These are phyloP conservation scores for Zymoseptoria crescenta DNA, from an alignment of 2,329 filamentous ascomycete genomes.

Conservation along the genomic window DNA sequence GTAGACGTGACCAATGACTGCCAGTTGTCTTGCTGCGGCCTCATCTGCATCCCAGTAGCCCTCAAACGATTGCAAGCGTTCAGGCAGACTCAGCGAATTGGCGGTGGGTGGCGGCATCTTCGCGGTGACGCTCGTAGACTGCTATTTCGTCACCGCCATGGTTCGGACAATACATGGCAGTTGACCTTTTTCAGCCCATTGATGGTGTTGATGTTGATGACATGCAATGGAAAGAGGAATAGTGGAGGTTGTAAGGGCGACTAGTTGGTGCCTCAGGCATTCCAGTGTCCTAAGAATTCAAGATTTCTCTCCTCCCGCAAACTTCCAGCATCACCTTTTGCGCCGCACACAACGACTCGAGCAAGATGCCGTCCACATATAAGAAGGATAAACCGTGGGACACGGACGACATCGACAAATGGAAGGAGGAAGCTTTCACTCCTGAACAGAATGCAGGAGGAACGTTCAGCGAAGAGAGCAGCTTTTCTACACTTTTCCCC, in stretches of 20 bases:
- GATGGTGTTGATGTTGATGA: no score
- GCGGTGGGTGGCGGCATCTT: not conserved
- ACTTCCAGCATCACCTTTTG: not conserved
- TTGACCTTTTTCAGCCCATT: no score
- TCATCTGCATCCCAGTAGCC: slow-evolving; percentile 20
- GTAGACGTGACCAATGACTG: slow-evolving; percentile 26
- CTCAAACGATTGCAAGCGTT: not conserved
- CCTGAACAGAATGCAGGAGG: slow-evolving; percentile 78
- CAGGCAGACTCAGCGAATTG: not conserved
- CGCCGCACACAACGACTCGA: not conserved
- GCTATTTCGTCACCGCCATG: not conserved
- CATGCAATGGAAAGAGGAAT: no score
- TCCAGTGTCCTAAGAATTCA: not conserved
- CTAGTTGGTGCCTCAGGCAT: not conserved
- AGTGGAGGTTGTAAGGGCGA: no score
- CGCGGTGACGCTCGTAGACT: not conserved
- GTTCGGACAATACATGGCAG: no score
- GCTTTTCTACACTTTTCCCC: slow-evolving; percentile 76
- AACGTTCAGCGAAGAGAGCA: slow-evolving; percentile 86
- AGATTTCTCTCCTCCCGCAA: slow-evolving; percentile 1
- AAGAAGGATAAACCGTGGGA: slow-evolving; percentile 91
- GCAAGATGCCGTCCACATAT: slow-evolving; percentile 75
- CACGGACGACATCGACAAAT: slow-evolving; percentile 94
- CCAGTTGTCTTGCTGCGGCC: slow-evolving; percentile 22
- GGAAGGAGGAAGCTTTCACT: slow-evolving; percentile 82